Percentiles rank a stretch among this genome's conserved stretches.
Evolutionary conservation across 805 yeast species (phyloP).

Genomic region (Ogataea henricii): DNA sequence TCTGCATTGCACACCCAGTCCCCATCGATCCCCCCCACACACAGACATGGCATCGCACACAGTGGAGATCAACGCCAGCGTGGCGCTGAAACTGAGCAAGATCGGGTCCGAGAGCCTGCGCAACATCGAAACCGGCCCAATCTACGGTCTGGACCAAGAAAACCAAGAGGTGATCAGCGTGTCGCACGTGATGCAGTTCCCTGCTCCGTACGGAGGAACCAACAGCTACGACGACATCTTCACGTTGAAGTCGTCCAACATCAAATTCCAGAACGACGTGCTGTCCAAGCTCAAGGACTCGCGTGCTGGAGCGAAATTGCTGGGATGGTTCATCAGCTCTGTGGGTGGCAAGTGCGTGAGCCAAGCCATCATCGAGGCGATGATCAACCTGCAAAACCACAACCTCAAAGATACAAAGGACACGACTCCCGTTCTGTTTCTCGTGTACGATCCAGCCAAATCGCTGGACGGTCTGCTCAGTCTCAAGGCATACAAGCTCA

Average conservation of each 20-base stretch:
- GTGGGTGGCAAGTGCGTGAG: conserved; percentile 69
- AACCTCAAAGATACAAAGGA: conserved; percentile 31
- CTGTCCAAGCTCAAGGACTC: conserved; percentile 60
- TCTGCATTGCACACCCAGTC: too few species aligned
- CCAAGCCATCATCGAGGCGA: conserved; percentile 64
- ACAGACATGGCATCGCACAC: conserved; percentile 18
- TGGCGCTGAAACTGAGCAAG: conserved; percentile 61
- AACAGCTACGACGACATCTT: conserved; percentile 52
- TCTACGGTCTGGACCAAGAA: conserved; percentile 71
- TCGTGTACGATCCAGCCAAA: conserved; percentile 70
- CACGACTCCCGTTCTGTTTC: conserved; percentile 47
- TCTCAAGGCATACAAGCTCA: conserved; percentile 69
- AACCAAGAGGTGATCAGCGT: conserved; percentile 41
- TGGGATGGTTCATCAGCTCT: conserved; percentile 82
- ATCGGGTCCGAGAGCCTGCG: conserved; percentile 68
- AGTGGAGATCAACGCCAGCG: conserved; percentile 51
- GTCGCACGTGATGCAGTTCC: conserved; percentile 70
- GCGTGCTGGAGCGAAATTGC: conserved; percentile 66
- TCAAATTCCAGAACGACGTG: conserved; percentile 68
- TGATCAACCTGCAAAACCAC: conserved; percentile 58
- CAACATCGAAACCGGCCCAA: conserved; percentile 64
- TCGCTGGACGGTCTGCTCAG: conserved; percentile 62
- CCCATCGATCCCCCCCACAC: not conserved
- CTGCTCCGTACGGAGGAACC: conserved; percentile 35
- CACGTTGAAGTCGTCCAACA: conserved; percentile 57